Percentiles rank a stretch among this genome's conserved stretches.
Conservation (phyloP, 495 filamentous ascomycete genomes). For the Rostrohypoxylon terebratum region DNA sequence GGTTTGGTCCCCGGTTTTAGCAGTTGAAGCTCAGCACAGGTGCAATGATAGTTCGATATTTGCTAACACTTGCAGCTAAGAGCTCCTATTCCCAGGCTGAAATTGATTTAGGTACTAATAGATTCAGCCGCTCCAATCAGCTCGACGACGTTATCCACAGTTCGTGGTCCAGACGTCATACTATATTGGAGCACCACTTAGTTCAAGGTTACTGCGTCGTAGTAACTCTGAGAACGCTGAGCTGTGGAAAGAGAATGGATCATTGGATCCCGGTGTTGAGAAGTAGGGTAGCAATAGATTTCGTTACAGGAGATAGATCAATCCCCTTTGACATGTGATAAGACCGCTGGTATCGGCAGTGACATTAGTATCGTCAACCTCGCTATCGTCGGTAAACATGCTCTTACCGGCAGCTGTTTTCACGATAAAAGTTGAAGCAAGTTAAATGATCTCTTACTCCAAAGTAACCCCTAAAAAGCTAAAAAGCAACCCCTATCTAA, state of each 20-base stretch:
- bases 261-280: constrained; percentile 1
- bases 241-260: constrained; percentile 22
- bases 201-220: constrained; percentile 7
- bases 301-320: constrained; percentile 12
- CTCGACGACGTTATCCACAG: constrained; percentile 11
- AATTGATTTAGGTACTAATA: constrained; percentile 26
- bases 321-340: constrained; percentile 9
- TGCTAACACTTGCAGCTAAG: constrained; percentile 24
- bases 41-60: constrained; percentile 8
- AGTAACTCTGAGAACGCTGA: constrained; percentile 18
- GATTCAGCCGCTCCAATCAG: constrained; percentile 45
- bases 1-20: constrained; percentile 30
- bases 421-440: constrained; percentile 3
- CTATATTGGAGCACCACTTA: background rate
- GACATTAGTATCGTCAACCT: constrained; percentile 6
- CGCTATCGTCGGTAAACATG: background rate
- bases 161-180: constrained; percentile 14
- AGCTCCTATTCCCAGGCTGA: constrained; percentile 25
- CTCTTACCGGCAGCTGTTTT: background rate
- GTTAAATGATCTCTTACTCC: background rate
- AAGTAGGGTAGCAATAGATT: constrained; percentile 16
- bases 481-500: background rate
- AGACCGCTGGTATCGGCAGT: background rate
- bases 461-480: background rate
- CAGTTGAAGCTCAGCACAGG: constrained; percentile 10